A percentile compares a stretch with the other conserved stretches of the same genome.
These are phyloP conservation scores for Coleophoma eucalyptorum DNA, from an alignment of 2,329 filamentous ascomycete species.

Conservation along the genomic window DNA sequence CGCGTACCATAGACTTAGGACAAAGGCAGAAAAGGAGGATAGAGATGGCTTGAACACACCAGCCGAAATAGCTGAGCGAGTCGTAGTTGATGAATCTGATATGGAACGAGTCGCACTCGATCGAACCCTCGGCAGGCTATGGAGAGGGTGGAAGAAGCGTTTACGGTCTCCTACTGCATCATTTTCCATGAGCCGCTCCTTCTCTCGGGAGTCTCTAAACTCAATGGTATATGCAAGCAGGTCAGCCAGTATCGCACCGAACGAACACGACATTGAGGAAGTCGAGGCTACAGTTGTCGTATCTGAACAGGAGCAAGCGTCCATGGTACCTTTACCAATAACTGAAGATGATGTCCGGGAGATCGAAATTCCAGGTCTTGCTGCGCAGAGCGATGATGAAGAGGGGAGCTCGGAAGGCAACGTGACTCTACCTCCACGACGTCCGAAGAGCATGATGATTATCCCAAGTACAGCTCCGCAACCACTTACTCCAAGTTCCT, in stretches of 20 bases:
- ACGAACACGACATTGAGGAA: conserved; percentile 25
- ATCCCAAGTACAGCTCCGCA: conserved; percentile 26
- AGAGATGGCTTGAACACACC: conserved; percentile 43
- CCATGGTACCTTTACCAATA: conserved; percentile 65
- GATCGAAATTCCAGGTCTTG: conserved; percentile 74
- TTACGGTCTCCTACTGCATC: conserved; percentile 55
- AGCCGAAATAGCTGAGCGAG: conserved; percentile 53
- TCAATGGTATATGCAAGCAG: conserved; percentile 22
- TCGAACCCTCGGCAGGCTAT: conserved; percentile 80
- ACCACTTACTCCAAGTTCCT: conserved; percentile 21
- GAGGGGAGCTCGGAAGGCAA: conserved; percentile 36
- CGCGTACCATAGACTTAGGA: conserved; percentile 64
- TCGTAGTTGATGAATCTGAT: conserved; percentile 85
- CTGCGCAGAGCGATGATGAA: conserved; percentile 59
- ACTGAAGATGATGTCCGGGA: conserved; percentile 68
- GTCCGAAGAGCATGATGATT: conserved; percentile 38
- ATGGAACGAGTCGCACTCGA: conserved; percentile 93
- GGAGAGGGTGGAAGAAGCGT: conserved; percentile 93
- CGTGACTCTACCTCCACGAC: conserved; percentile 27
- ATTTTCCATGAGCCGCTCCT: conserved; percentile 40
- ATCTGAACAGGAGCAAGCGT: conserved; percentile 33
- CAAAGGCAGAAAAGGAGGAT: conserved; percentile 55
- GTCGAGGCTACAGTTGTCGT: conserved; percentile 11
- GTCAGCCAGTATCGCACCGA: conserved; percentile 34
- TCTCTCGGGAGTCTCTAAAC: conserved; percentile 42